Conservation (phyloP, 768 basidiomycete genomes). For the Amylocystis lapponica region DNA sequence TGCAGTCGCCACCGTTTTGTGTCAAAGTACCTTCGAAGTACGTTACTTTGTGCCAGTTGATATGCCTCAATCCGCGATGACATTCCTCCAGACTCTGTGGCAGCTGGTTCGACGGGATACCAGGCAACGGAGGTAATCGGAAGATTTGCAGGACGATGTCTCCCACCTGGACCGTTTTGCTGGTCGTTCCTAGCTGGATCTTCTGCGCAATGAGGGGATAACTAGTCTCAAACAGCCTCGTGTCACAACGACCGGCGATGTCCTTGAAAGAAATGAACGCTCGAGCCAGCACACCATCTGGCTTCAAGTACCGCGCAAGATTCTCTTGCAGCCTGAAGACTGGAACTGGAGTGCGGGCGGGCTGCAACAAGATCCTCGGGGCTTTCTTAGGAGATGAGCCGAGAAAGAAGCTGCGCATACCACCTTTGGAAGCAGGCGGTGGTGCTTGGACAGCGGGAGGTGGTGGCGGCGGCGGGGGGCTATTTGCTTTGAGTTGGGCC, state of each 20-base stretch:
- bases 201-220: constrained; percentile 79
- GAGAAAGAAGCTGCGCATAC: constrained; percentile 72
- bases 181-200: constrained; percentile 47
- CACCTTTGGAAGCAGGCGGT: constrained; percentile 49
- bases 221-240: constrained; percentile 75
- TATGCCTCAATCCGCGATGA: constrained; percentile 78
- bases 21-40: constrained; percentile 92
- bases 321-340: constrained; percentile 57
- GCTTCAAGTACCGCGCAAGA: constrained; percentile 75
- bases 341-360: constrained; percentile 31
- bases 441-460: constrained; percentile 36
- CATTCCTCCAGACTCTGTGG: constrained; percentile 94
- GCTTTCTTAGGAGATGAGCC: constrained; percentile 60
- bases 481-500: constrained; percentile 65
- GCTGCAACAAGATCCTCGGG: constrained; percentile 28
- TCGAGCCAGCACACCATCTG: constrained; percentile 83
- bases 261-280: constrained; percentile 89
- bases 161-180: constrained; percentile 69
- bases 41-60: constrained; percentile 91
- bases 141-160: constrained; percentile 90
- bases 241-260: constrained; percentile 76
- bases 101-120: constrained; percentile 66
- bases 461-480: constrained; percentile 40
- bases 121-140: constrained; percentile 84
- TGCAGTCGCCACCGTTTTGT: constrained; percentile 90